These are phyloP conservation scores for Didymella pinodella DNA, from an alignment of 2,329 filamentous ascomycete species.

Conservation along the genomic window DNA sequence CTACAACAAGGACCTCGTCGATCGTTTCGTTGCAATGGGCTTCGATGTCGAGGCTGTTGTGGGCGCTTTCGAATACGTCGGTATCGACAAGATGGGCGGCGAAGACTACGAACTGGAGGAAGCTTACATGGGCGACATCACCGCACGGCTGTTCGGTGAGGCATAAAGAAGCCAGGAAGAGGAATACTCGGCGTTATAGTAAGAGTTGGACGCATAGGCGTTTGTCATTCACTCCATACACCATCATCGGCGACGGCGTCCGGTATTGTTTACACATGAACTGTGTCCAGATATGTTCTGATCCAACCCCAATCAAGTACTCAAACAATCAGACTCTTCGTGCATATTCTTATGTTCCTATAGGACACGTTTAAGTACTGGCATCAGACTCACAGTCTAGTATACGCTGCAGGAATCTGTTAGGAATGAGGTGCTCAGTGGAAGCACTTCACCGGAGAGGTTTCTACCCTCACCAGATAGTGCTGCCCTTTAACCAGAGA, in stretches of 20 bases:
- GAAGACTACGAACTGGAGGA: constrained; percentile 87
- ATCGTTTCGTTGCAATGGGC: constrained; percentile 88
- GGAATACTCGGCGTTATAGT: not conserved
- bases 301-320: not conserved
- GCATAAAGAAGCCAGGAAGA: constrained; percentile 44
- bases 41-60: constrained; percentile 90
- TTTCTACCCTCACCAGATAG: no score
- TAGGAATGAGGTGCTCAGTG: no score
- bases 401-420: no score
- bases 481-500: no score
- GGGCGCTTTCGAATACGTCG: constrained; percentile 79
- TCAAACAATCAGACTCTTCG: no score
- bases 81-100: constrained; percentile 79
- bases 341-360: not conserved
- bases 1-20: constrained; percentile 83
- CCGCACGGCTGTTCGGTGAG: constrained; percentile 83
- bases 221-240: constrained; percentile 20
- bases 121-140: constrained; percentile 89
- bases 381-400: no score
- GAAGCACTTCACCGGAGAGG: no score
- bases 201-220: constrained; percentile 20
- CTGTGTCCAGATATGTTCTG: constrained; percentile 13
- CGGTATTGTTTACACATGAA: constrained; percentile 17
- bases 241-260: constrained; percentile 26
- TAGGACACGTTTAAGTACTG: no score